Evolutionary conservation across 1,139 yeast genomes (phyloP), one percentile per base, ranked within the genome.

Genomic region (Diutina mesorugosa): DNA sequence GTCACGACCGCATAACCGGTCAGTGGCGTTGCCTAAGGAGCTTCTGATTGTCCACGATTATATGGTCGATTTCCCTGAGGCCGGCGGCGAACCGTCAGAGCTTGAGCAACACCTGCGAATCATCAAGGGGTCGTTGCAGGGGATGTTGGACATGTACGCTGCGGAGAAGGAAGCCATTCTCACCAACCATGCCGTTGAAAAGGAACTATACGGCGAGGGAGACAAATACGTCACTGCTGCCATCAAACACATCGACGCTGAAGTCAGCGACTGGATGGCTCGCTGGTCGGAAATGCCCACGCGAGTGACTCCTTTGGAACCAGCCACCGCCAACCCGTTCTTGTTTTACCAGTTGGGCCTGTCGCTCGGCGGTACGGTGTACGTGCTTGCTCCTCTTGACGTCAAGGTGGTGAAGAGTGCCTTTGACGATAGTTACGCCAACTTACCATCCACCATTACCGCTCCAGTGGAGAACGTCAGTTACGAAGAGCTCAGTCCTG

Each of bases 351-450:
- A 90, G 65, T 85, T 96, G 0, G 84, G 85, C 0, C 86, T 85
- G 67, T 80, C 82, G 61, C 78, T 93, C 0, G 21, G 14, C 4
- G 73, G 82, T 4, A 78, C 85, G 6, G 79, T 81, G 38, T 90
- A 73, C 67, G 86, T 88, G 51, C 71, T 91, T 28, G 83, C 96
- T 0, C 84, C 91, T 1, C 72, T 93, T 55, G 99, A 93, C 65
- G 79, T 88, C 55, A 85, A 85, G 59, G 83, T 93, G 12, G 71
- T 93, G 59, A 79, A 81, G 59, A 69, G 82, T 0, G 78, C 85
- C 6, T 90, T 81, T 69, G 83, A 82, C 6, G 64, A 66, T 45
- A 73, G 76, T 18, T 91, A 87, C 64, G 70, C 80, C 1, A 69
- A 75, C 14, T 81, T 91, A 61, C 99, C 99, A 0, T 69, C 85